Evolutionary conservation across 306 rosid genomes (phyloP), one percentile per base, ranked within the genome.

Genomic region (Heteromeles arbutifolia): DNA sequence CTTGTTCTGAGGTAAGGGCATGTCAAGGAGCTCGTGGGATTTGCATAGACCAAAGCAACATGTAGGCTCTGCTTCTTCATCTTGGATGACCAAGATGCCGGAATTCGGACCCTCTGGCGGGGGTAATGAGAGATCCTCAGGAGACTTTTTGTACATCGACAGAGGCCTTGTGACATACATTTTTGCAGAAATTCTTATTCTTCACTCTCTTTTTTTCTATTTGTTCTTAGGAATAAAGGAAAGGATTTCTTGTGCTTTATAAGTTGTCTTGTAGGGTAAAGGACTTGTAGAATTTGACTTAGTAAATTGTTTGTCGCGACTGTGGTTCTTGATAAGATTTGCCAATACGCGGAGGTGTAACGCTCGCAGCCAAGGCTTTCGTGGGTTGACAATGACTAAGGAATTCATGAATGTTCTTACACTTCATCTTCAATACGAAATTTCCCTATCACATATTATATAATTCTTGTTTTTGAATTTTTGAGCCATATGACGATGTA

Each of bases 121-220:
- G 29, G 80, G 78, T 70, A 17, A 52, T 2, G 86, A 70, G 29
- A 82, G 83, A 37, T 37, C 41, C 72, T 78, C 69, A 0, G 85
- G 82, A 69, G 73, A 28, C 70, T 69, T 41, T 0, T 80, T 85
- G 72, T 68, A 88, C 65, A 76, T 14, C n/a, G 96, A 90, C 3
- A 88, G 80, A 72, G 86, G 90, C 83, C 87, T 86, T 3, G 96
- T 86, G 68, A 90, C 91, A 64, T 90, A 90, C 93, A 88, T 85
- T 0, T 72, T 66, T 37, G 41, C 10, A 37, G 41, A 37, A 37
- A 37, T 37, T 37, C 10, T 37, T 37, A 37, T 37, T 32, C 37
- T 32, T 8, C 41, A 37, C 41, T 37, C 2, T 37, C 41, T 37
- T 7, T 8, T 37, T 37, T 37, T 37, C 41, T 7, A 37, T 37